phyloP scores from a whole-genome alignment of 176 grass and related monocot genomes.

The Tuctoria greenei region DNA sequence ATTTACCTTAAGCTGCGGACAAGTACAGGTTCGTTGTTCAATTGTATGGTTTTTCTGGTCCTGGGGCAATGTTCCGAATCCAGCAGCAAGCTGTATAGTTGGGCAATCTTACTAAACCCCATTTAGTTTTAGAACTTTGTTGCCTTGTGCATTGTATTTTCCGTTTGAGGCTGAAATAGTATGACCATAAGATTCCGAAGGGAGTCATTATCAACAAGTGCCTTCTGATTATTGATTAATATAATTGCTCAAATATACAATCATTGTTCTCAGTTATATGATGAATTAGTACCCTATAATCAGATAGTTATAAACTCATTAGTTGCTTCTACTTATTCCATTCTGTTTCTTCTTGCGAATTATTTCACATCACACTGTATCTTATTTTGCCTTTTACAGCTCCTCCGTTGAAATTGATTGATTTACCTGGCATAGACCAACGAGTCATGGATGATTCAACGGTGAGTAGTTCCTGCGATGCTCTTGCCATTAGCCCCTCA shows the following conservation, averaged over 20 bases:
- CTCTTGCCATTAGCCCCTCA: slow-evolving; percentile 13
- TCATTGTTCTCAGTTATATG: background rate
- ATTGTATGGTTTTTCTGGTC: background rate
- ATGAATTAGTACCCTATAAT: background rate
- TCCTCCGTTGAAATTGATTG: slow-evolving; percentile 92
- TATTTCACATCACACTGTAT: slow-evolving; percentile 13
- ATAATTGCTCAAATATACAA: background rate
- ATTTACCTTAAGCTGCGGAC: slow-evolving; percentile 84
- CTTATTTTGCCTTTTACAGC: slow-evolving; percentile 49
- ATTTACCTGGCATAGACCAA: slow-evolving; percentile 97
- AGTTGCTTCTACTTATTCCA: background rate
- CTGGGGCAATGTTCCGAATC: slow-evolving; percentile 20
- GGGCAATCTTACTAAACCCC: background rate
- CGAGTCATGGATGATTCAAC: slow-evolving; percentile 81
- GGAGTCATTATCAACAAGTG: background rate
- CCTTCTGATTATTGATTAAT: slow-evolving; percentile 9
- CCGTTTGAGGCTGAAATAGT: background rate
- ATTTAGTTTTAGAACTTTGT: slow-evolving; percentile 7
- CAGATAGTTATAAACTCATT: background rate
- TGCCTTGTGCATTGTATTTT: slow-evolving; percentile 17
- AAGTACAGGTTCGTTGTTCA: slow-evolving; percentile 66
- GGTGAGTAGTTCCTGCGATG: slow-evolving; percentile 66
- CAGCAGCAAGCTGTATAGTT: slow-evolving; percentile 1
- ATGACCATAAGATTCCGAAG: background rate
- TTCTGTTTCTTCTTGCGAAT: slow-evolving; percentile 13